Conservation (phyloP, 306 rosid species). For the Dryas alaskensis region DNA sequence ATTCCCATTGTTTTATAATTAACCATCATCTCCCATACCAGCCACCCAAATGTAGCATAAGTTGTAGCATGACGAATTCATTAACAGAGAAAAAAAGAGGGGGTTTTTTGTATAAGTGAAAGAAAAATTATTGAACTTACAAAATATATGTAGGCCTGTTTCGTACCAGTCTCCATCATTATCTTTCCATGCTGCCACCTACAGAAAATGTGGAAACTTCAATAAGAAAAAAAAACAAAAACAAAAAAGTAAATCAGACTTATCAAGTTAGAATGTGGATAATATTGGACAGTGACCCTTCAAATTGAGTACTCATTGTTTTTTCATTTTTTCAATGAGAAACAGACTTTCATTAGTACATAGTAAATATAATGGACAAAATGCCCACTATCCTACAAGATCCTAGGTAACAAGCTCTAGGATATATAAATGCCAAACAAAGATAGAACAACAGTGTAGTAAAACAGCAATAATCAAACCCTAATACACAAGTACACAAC, state of each 20-base stretch:
- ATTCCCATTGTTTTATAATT: not conserved
- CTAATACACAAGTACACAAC: too few relatives aligned
- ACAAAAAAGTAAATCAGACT: not conserved
- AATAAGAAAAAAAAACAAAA: constrained; percentile 5
- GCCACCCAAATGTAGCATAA: not conserved
- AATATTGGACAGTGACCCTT: not conserved
- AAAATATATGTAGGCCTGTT: constrained; percentile 95
- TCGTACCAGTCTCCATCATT: constrained; percentile 96
- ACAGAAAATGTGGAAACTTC: constrained; percentile 25
- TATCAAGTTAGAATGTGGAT: not conserved
- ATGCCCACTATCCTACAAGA: too few relatives aligned
- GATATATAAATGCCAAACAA: too few relatives aligned
- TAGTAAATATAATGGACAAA: too few relatives aligned
- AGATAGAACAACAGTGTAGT: not conserved
- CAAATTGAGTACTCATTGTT: not conserved
- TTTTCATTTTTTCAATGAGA: too few relatives aligned
- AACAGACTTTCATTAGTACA: too few relatives aligned
- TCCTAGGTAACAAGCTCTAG: too few relatives aligned
- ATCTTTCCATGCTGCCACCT: constrained; percentile 99
- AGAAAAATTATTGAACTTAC: constrained; percentile 47
- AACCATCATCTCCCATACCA: not conserved
- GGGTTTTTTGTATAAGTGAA: not conserved
- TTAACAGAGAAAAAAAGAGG: not conserved
- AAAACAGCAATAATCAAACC: too few relatives aligned
- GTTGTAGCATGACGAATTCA: not conserved